Evolutionary conservation across 768 basidiomycete genomes (phyloP).

Genomic region (Mycena venus): DNA sequence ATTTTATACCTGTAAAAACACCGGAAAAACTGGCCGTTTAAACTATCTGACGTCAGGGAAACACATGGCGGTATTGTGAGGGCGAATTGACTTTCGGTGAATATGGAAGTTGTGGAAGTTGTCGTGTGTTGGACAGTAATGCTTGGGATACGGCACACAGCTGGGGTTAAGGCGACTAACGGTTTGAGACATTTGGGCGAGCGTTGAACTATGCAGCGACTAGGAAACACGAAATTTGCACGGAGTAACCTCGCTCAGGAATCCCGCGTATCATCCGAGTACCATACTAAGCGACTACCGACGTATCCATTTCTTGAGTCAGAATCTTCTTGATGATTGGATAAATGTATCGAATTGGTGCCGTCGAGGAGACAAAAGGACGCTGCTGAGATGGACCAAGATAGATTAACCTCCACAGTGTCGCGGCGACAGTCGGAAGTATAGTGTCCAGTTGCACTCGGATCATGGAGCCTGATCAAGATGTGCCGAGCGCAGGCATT

Average conservation of each 20-base stretch:
- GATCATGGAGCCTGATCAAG: background rate
- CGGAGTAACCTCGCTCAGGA: conserved; percentile 19
- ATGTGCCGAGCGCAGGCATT: background rate
- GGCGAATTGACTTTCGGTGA: too few relatives aligned
- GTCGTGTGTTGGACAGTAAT: too few relatives aligned
- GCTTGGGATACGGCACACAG: background rate
- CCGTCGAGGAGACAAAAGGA: background rate
- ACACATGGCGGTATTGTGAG: background rate
- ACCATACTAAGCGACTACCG: background rate
- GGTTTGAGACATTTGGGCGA: background rate
- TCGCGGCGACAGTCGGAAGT: background rate
- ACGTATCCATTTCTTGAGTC: background rate
- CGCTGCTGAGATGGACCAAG: background rate
- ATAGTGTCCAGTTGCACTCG: background rate
- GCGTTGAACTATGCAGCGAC: background rate
- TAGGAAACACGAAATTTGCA: background rate
- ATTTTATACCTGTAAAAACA: conserved; percentile 13
- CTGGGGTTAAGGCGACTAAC: too few relatives aligned
- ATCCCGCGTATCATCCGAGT: conserved; percentile 19
- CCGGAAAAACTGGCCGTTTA: conserved; percentile 14
- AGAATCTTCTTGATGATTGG: background rate
- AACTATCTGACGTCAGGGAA: background rate
- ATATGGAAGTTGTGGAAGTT: background rate
- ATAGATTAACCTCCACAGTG: too few relatives aligned
- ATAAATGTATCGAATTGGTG: background rate